phyloP scores from a whole-genome alignment of 2,329 filamentous ascomycete genomes.

The Hymenoscyphus infarciens region DNA sequence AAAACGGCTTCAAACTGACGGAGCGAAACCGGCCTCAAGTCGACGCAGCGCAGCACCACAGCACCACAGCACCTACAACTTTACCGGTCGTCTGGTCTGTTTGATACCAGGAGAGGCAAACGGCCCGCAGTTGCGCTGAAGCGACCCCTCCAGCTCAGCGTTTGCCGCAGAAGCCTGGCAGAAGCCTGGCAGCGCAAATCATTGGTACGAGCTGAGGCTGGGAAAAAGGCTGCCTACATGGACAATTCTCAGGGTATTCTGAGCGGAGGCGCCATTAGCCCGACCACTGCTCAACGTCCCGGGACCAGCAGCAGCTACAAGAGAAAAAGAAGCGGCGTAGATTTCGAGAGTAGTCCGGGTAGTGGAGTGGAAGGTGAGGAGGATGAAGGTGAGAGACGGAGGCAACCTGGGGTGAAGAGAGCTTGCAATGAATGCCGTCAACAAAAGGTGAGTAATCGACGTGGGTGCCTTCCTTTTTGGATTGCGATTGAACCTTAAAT shows the following conservation, averaged over 20 bases:
- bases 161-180: neutral
- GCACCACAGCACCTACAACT: constrained; percentile 7
- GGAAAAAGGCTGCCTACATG: constrained; percentile 17
- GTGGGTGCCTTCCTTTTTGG: constrained; percentile 14
- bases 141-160: neutral
- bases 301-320: constrained; percentile 40
- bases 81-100: constrained; percentile 5
- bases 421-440: constrained; percentile 76
- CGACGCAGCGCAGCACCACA: constrained; percentile 19
- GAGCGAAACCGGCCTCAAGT: constrained; percentile 30
- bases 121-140: too few relatives aligned
- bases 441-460: constrained; percentile 64
- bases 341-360: constrained; percentile 58
- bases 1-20: constrained; percentile 20
- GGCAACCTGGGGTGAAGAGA: constrained; percentile 68
- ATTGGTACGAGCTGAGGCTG: neutral
- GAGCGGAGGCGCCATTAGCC: constrained; percentile 31
- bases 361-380: constrained; percentile 54
- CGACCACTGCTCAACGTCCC: constrained; percentile 28
- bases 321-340: constrained; percentile 55
- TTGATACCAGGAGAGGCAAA: too few relatives aligned
- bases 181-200: neutral
- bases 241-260: constrained; percentile 26
- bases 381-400: constrained; percentile 51
- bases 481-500: neutral